Base-by-base conservation (phyloP, 1,284 basidiomycete species). In the Ceratorhiza oryzae-sativae region DNA sequence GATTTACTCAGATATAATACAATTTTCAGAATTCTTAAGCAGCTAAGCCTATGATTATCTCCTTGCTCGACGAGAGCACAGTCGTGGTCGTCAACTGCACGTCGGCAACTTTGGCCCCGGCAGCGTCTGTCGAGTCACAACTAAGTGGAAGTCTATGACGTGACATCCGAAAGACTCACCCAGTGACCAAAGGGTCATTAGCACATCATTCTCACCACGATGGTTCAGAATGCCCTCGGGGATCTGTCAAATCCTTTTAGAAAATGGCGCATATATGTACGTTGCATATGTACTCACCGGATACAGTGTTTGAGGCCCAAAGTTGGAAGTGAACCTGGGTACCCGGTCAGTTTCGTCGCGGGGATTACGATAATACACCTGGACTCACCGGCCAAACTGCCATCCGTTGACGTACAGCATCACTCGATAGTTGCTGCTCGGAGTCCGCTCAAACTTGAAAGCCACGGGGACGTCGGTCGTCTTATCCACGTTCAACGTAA, bases 221-320 rank as follows among this genome's bases (percentile, higher is more conserved):
- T 82, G 81, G 74, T 84, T 81, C 39, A 84, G 72, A 51, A 84
- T 83, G 18, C 83, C 82, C 73, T 83, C 82, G 0, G 82, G 82
- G 32, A 83, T 76, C 36, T 82, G 79, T 58, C 8, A 13, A 18
- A 53, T 45, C 9, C 45, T n/a, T 15, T 42, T 18, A 51, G 34
- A 32, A 48, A 77, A 80, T 39, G 6, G 61, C 79, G 78, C 79
- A 8, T 77, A 15, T 74, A 79, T 80, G 65, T 81, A 77, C 53
- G 75, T 56, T 30, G 6, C 25, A 51, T 25, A 51, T 41, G 32
- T 3, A 59, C 63, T 9, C 23, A 67, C 63, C 5, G 63, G 63
- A 45, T 55, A 67, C 34, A 67, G 15, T 5, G 63, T 67, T 34
- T 67, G 63, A 23, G 63, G 63, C 1, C 63, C 63, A 42, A 67